Base-by-base conservation (phyloP, 192 early-diverging fungal genomes). In the Coemansia sp. region DNA sequence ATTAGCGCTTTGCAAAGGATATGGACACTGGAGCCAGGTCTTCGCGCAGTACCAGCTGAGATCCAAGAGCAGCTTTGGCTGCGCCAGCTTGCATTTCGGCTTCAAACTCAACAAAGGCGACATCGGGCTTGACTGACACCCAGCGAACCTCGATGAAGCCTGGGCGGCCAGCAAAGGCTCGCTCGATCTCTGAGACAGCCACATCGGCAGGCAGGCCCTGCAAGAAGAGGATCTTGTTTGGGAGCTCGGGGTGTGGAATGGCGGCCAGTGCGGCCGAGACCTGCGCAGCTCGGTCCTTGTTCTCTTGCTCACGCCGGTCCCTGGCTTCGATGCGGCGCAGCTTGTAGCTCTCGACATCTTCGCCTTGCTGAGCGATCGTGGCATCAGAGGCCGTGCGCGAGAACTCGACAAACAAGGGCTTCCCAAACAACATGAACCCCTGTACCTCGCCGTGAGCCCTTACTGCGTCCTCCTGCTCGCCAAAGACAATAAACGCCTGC, bases 31-130 rank as follows among this genome's bases (percentile, higher is more conserved):
- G 72, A 11, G 49, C n/a, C 52, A 14, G 17, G 62, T 57, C 66
- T 14, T 67, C 55, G 39, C 66, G 50, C 26, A 50, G 23, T 4
- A 46, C 17, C 76, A 72, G 66, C 64, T 66, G 58, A 14, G 64
- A 57, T n/a, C 61, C 66, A 57, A 95, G 77, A 16, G 89, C 85
- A 35, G 84, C 83, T 73, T 94, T 94, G 61, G 94, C 96, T 35
- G 85, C 74, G n/a, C 87, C 89, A 3, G 94, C 87, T 67, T 94
- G 91, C 14, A 84, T 67, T 37, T 97, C 97, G n/a, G 86, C 86
- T 32, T 92, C 93, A 76, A 94, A 99, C 80, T 98, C 96, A 47
- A 98, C 95, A 85, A 99, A 99, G 0, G 96, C 95, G 76, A 98
- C 94, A 35, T 92, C 94, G 68, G 88, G 90, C 73, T 94, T 95